Evolutionary conservation across 768 basidiomycete species (phyloP).

Genomic region (Lanmaoa rubissima): DNA sequence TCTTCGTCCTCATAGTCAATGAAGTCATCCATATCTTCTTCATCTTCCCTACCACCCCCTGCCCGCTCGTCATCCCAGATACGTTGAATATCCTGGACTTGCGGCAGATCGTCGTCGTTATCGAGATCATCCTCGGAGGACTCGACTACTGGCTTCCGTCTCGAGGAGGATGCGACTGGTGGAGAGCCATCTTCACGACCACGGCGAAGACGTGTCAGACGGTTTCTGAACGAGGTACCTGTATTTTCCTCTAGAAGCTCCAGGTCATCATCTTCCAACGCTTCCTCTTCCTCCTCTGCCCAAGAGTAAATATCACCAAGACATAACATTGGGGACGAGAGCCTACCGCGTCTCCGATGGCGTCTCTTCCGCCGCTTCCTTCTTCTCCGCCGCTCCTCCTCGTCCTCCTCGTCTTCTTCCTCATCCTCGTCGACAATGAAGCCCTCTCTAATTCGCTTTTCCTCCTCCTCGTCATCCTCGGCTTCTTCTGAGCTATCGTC

Average conservation of each 20-base stretch:
- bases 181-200: constrained; percentile 72
- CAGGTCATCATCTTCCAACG: constrained; percentile 82
- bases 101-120: constrained; percentile 48
- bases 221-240: constrained; percentile 72
- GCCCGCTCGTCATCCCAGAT: constrained; percentile 78
- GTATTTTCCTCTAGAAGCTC: constrained; percentile 85
- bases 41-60: constrained; percentile 45
- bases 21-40: constrained; percentile 71
- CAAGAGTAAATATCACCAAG: constrained; percentile 9
- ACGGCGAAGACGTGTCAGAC: constrained; percentile 73
- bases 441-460: constrained; percentile 72
- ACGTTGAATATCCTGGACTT: constrained; percentile 59
- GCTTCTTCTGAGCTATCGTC: constrained; percentile 89
- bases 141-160: constrained; percentile 56
- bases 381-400: constrained; percentile 52
- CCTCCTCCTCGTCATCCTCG: constrained; percentile 91
- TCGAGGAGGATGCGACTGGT: constrained; percentile 59
- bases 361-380: constrained; percentile 67
- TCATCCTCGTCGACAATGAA: constrained; percentile 94
- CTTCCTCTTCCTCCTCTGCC: constrained; percentile 56
- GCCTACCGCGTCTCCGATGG: constrained; percentile 53
- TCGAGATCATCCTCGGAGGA: constrained; percentile 79
- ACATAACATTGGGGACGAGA: constrained; percentile 7
- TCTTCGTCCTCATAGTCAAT: constrained; percentile 79
- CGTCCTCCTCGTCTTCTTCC: constrained; percentile 76